These are phyloP conservation scores for Plasmodium yoelii DNA, from an alignment of 169 alveolate genomes.

Conservation along the genomic window DNA sequence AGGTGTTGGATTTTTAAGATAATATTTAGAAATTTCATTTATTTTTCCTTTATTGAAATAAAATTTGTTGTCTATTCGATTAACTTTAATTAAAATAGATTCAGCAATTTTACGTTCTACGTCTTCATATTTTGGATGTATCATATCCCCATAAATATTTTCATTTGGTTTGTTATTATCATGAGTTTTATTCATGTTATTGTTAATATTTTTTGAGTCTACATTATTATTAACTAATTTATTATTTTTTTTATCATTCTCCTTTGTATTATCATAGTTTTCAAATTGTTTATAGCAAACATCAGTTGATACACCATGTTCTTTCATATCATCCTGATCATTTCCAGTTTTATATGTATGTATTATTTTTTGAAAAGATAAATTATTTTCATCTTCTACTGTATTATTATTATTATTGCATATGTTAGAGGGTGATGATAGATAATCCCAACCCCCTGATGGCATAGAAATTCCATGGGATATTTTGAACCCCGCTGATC, in stretches of 20 bases:
- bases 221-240: no score
- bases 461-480: conserved; percentile 74
- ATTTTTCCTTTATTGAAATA: conserved; percentile 66
- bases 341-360: conserved; percentile 4
- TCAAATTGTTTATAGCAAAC: no score
- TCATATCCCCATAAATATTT: no score
- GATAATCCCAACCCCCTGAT: conserved; percentile 57
- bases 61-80: conserved; percentile 49
- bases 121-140: conserved; percentile 13
- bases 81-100: conserved; percentile 54
- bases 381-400: not conserved
- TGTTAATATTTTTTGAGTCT: no score
- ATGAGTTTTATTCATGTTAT: no score
- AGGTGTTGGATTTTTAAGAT: conserved; percentile 77
- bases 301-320: no score
- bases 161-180: no score
- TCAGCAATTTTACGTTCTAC: conserved; percentile 69
- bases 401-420: conserved; percentile 5
- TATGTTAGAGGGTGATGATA: not conserved
- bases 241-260: no score
- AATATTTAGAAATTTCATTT: conserved; percentile 52
- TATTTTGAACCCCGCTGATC: conserved; percentile 68
- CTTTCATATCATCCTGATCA: not conserved
- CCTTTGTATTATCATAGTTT: no score
- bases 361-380: not conserved